phyloP scores from a whole-genome alignment of 2,329 filamentous ascomycete species.

The Penicillium sp. region DNA sequence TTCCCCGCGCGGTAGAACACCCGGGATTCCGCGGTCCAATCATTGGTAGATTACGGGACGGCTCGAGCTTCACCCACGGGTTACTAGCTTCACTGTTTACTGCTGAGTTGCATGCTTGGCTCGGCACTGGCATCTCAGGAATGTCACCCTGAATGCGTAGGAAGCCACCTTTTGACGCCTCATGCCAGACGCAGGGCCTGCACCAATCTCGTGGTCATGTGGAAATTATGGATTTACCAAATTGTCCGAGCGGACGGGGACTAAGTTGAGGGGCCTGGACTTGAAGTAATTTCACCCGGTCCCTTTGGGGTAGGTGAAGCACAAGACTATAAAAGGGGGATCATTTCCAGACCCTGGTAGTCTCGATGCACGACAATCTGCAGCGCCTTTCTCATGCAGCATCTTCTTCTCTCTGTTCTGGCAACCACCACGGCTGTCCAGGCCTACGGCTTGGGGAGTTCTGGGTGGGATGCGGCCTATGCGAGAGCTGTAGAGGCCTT shows the following conservation, averaged over 20 bases:
- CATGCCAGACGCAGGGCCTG: background rate
- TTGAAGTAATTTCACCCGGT: background rate
- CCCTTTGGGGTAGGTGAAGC: background rate
- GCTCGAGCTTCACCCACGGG: background rate
- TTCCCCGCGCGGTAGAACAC: background rate
- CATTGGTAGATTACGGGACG: background rate
- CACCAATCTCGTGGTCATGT: background rate
- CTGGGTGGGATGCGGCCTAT: conserved; percentile 15
- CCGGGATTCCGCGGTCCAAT: background rate
- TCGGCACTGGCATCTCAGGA: background rate
- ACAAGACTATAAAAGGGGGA: background rate
- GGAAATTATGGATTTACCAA: background rate
- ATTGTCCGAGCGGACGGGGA: background rate
- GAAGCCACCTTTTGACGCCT: background rate
- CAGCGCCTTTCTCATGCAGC: background rate
- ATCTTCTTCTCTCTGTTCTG: conserved; percentile 5
- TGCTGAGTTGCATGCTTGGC: background rate
- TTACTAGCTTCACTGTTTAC: background rate
- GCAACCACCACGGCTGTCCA: conserved; percentile 1
- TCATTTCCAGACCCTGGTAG: background rate
- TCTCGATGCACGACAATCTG: background rate
- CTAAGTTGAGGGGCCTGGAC: background rate
- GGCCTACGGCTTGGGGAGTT: conserved; percentile 3
- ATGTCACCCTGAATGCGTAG: background rate
- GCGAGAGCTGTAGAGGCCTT: conserved; percentile 14